Evolutionary conservation across 257 asterid genomes (phyloP).

Genomic region (Penstemon davidsonii): DNA sequence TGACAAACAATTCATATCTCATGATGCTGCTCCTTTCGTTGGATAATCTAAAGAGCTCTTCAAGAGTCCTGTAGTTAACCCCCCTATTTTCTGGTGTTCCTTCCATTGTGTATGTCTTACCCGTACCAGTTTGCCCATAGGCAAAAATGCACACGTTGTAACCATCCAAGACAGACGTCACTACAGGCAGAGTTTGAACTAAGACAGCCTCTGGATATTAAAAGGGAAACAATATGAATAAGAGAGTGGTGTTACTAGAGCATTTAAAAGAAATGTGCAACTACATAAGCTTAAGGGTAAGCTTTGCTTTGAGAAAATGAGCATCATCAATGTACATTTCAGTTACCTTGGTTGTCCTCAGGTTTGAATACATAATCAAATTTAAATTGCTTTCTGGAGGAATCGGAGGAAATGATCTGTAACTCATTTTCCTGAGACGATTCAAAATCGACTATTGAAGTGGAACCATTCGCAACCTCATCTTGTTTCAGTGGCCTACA

Average conservation of each 20-base stretch:
- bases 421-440: slow-evolving; percentile 81
- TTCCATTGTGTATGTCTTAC: slow-evolving; percentile 90
- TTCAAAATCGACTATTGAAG: slow-evolving; percentile 71
- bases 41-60: slow-evolving; percentile 74
- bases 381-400: slow-evolving; percentile 73
- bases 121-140: slow-evolving; percentile 89
- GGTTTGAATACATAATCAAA: slow-evolving; percentile 83
- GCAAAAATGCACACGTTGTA: slow-evolving; percentile 96
- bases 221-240: slow-evolving; percentile 23
- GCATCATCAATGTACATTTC: background rate
- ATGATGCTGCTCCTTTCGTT: slow-evolving; percentile 60
- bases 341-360: slow-evolving; percentile 80
- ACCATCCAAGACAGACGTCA: slow-evolving; percentile 93
- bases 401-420: slow-evolving; percentile 70
- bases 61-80: slow-evolving; percentile 85
- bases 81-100: slow-evolving; percentile 91
- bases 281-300: background rate
- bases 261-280: background rate
- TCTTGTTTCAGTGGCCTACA: slow-evolving; percentile 83
- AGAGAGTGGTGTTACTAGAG: slow-evolving; percentile 9
- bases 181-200: slow-evolving; percentile 74
- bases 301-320: slow-evolving; percentile 1
- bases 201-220: slow-evolving; percentile 69
- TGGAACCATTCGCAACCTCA: slow-evolving; percentile 63
- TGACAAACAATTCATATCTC: slow-evolving; percentile 75